Base-by-base conservation (phyloP, 2,329 filamentous ascomycete species). In the Nigrospora osmanthi region DNA sequence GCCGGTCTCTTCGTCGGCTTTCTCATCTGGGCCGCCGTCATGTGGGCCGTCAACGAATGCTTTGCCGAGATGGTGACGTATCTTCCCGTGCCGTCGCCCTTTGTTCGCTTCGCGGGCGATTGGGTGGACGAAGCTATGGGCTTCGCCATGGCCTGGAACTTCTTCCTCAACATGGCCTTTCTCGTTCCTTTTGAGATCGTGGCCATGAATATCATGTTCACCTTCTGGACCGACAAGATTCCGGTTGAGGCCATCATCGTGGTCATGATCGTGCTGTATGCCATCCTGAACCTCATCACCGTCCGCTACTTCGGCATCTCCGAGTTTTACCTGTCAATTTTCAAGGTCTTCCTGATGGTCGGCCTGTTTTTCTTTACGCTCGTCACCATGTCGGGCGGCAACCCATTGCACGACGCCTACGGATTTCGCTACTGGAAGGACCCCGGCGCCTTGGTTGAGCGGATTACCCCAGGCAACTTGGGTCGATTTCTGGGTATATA, bases 371-470 rank as follows among this genome's bases (percentile, higher is more conserved):
- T 38, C 40, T 62, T 61, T 53, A 69, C 67, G n/a, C 66, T 71
- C 45, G 52, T 70, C 45, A 66, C 65, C 47, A 70, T 61, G 54
- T 39, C 65, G 17, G 68, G 68, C 38, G 67, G 65, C 28, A 70
- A 70, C 51, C 67, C 67, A 1, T 46, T 61, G 46, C 58, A 65
- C 35, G 57, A 61, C 42, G 49, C 48, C 19, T 57, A 58, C 33
- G 59, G 60, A 10, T 61, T 63, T 49, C 49, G 54, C n/a, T 59
- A 62, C 49, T 63, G 61, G 74, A 66, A 67, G 6, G 49, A 68
- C 6, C 73, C 74, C 0, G 78, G 78, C 6, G 63, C 76, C 1
- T 81, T 81, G 57, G 68, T 66, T 9, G 70, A 75, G 48, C 63
- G 71, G 28, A 71, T 76, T 51, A 70, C 73, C 39, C 59, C 63